Evolutionary conservation across 2,329 filamentous ascomycete genomes (phyloP).

Genomic region (Zasmidium citrigriseum): DNA sequence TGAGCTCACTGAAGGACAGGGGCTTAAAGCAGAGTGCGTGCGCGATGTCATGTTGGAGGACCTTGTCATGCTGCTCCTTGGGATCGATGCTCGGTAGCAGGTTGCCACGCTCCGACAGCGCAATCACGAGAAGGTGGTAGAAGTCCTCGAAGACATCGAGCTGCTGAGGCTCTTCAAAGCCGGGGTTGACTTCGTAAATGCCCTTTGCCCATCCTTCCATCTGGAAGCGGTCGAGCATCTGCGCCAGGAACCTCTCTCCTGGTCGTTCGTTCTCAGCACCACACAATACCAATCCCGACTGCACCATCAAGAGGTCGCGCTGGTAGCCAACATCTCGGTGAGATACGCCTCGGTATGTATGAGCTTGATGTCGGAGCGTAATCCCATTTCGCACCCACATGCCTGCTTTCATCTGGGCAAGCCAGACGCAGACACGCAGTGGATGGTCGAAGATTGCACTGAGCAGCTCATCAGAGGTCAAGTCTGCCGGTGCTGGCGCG

Average conservation of each 20-base stretch:
- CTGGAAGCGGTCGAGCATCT: slow-evolving; percentile 88
- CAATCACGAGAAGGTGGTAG: slow-evolving; percentile 85
- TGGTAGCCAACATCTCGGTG: slow-evolving; percentile 93
- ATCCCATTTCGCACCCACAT: slow-evolving; percentile 99
- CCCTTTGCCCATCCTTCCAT: slow-evolving; percentile 86
- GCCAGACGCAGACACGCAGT: slow-evolving; percentile 89
- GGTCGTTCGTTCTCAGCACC: slow-evolving; percentile 63
- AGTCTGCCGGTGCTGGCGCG: slow-evolving; percentile 20
- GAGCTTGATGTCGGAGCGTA: slow-evolving; percentile 91
- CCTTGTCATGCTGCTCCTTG: slow-evolving; percentile 62
- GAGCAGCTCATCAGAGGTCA: slow-evolving; percentile 32
- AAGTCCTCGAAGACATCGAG: slow-evolving; percentile 95
- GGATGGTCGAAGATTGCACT: slow-evolving; percentile 80
- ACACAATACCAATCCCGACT: slow-evolving; percentile 86
- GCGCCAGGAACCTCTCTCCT: slow-evolving; percentile 68
- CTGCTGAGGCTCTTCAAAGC: slow-evolving; percentile 83
- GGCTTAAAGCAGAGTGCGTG: slow-evolving; percentile 97
- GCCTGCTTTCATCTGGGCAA: slow-evolving; percentile 95
- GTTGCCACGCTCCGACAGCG: slow-evolving; percentile 84
- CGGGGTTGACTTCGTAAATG: slow-evolving; percentile 70
- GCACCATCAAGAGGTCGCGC: slow-evolving; percentile 89
- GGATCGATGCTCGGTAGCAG: slow-evolving; percentile 70
- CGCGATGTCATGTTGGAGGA: slow-evolving; percentile 84
- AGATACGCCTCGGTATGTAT: slow-evolving; percentile 84
- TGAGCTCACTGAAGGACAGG: slow-evolving; percentile 90